phyloP scores from a whole-genome alignment of 345 rosid genomes.

The Cardamine chenopodiifolia region DNA sequence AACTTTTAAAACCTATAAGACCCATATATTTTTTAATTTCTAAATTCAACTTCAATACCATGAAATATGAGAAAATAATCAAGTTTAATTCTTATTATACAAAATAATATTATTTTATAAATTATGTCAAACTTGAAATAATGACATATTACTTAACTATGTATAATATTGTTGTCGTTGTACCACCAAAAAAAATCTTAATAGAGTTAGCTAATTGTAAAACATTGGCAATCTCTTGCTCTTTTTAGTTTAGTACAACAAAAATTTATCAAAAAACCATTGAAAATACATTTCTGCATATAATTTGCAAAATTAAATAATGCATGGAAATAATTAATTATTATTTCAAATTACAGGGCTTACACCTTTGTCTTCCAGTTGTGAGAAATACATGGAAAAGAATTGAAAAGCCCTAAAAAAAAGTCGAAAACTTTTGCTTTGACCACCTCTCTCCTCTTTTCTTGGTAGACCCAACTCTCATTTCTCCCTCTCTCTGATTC shows the following conservation, averaged over 20 bases:
- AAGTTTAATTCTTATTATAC: too few relatives aligned
- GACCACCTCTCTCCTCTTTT: constrained; percentile 51
- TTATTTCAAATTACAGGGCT: constrained; percentile 1
- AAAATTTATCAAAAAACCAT: not conserved
- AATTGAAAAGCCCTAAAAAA: constrained; percentile 36
- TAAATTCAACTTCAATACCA: not conserved
- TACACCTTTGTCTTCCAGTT: constrained; percentile 13
- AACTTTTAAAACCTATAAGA: not conserved
- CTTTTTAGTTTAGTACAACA: too few relatives aligned
- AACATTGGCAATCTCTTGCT: not conserved
- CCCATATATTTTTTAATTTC: not conserved
- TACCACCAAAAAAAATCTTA: not conserved
- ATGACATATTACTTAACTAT: not conserved
- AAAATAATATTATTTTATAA: too few relatives aligned
- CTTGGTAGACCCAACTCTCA: constrained; percentile 52
- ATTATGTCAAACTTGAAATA: not conserved
- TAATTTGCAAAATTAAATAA: not conserved
- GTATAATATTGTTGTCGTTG: not conserved
- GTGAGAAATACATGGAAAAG: constrained; percentile 14
- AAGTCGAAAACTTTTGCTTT: constrained; percentile 48
- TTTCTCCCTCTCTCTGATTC: constrained; percentile 29
- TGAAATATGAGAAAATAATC: too few relatives aligned
- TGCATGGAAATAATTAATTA: not conserved
- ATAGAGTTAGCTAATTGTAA: not conserved
- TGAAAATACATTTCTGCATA: not conserved